Percentiles rank a stretch among this genome's conserved stretches.
Evolutionary conservation across 108 stramenopile species (phyloP).

Genomic region (Stephanodiscus triporus): DNA sequence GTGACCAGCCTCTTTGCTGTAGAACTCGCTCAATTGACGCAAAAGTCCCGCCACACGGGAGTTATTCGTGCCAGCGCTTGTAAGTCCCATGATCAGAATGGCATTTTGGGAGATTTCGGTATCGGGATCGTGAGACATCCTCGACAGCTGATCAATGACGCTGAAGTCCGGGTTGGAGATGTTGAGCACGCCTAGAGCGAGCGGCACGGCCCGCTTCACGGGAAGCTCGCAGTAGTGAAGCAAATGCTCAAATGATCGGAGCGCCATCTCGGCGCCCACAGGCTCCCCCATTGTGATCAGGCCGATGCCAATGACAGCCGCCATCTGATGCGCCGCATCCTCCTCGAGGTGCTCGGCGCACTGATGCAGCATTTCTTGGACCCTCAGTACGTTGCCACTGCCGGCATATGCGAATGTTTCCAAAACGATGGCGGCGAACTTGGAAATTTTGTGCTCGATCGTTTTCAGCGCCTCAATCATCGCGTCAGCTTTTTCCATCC

Average conservation of each 20-base stretch:
- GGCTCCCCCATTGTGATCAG: constrained; percentile 98
- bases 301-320: constrained; percentile 94
- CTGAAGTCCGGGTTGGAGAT: constrained; percentile 97
- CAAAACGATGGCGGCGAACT: constrained; percentile 90
- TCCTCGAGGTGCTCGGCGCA: constrained; percentile 97
- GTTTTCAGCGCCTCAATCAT: constrained; percentile 96
- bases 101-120: constrained; percentile 94
- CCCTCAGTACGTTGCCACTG: constrained; percentile 96
- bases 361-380: constrained; percentile 98
- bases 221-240: constrained; percentile 99
- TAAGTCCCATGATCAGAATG: constrained; percentile 93
- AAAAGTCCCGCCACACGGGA: constrained; percentile 96
- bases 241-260: constrained; percentile 97
- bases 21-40: constrained; percentile 97
- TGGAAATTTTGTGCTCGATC: constrained; percentile 94
- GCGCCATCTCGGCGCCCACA: constrained; percentile 97
- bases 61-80: constrained; percentile 99
- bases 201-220: constrained; percentile 96
- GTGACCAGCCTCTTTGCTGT: constrained; percentile 93
- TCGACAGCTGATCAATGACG: constrained; percentile 96
- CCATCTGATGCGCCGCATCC: constrained; percentile 94
- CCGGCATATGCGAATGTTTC: constrained; percentile 98
- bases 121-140: constrained; percentile 98
- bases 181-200: constrained; percentile 92
- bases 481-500: constrained; percentile 96